A percentile compares a stretch with the other conserved stretches of the same genome.
Evolutionary conservation across 345 rosid genomes (phyloP).

Genomic region (Zanthoxylum bungeanum): DNA sequence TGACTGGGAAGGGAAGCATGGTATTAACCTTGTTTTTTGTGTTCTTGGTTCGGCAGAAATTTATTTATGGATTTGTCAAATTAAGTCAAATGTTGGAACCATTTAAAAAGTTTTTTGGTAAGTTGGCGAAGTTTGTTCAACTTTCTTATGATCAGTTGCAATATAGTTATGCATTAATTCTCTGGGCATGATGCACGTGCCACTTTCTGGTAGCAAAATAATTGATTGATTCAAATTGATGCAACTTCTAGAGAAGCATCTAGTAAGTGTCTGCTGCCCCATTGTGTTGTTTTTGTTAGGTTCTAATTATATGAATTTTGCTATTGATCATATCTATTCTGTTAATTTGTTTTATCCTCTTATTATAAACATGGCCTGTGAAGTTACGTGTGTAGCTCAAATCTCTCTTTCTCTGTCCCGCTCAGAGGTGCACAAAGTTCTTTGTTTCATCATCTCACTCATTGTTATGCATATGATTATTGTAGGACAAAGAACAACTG

Average conservation of each 20-base stretch:
- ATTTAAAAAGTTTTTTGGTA: background rate
- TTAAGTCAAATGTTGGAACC: background rate
- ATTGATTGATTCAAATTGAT: background rate
- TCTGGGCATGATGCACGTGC: background rate
- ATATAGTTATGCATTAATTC: background rate
- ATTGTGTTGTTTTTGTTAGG: background rate
- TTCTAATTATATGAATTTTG: background rate
- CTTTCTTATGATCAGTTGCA: background rate
- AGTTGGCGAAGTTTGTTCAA: background rate
- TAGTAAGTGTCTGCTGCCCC: background rate
- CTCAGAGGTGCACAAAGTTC: background rate
- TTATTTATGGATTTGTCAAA: background rate
- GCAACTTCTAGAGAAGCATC: background rate
- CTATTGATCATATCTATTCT: background rate
- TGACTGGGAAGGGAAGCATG: background rate
- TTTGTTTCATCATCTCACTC: background rate
- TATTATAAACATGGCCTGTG: background rate
- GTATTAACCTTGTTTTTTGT: background rate
- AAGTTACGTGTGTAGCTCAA: constrained; percentile 9
- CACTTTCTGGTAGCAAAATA: background rate
- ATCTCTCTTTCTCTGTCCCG: background rate
- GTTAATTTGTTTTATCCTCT: background rate
- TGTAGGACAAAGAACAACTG: constrained; percentile 31
- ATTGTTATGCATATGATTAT: background rate
- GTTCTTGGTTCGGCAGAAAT: background rate